Conservation (phyloP, 2,329 filamentous ascomycete genomes). For the Penicillium sp. region DNA sequence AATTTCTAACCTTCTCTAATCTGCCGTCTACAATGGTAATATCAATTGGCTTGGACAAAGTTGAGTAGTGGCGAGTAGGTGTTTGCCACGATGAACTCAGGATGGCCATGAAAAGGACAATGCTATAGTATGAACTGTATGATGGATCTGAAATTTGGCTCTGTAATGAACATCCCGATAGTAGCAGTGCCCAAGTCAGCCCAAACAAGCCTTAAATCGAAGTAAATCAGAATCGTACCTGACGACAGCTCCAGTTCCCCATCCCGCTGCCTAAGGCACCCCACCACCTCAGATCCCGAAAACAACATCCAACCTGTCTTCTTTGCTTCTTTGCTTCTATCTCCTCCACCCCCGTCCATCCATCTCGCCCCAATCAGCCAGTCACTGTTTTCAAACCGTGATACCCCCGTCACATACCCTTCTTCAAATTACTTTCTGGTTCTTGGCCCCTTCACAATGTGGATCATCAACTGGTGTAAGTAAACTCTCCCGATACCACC, state of each 20-base stretch:
- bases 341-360: conserved; percentile 22
- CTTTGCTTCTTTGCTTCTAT: conserved; percentile 29
- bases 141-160: too few relatives aligned
- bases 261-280: conserved; percentile 21
- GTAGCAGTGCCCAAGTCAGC: too few relatives aligned
- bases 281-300: conserved; percentile 21
- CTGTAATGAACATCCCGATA: background rate
- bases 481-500: conserved; percentile 19
- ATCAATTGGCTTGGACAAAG: background rate
- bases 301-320: conserved; percentile 34
- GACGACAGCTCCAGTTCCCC: conserved; percentile 6
- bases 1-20: background rate
- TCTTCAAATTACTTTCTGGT: conserved; percentile 4
- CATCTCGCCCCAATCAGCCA: conserved; percentile 10
- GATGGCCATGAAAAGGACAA: too few relatives aligned
- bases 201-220: background rate
- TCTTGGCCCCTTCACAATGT: conserved; percentile 56
- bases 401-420: conserved; percentile 9
- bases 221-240: background rate
- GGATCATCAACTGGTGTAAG: conserved; percentile 94
- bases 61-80: background rate
- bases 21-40: too few relatives aligned
- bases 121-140: too few relatives aligned
- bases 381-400: conserved; percentile 8
- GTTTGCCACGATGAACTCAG: background rate